Base-by-base conservation (phyloP, 257 asterid species). In the Nicotiana tomentosiformis region DNA sequence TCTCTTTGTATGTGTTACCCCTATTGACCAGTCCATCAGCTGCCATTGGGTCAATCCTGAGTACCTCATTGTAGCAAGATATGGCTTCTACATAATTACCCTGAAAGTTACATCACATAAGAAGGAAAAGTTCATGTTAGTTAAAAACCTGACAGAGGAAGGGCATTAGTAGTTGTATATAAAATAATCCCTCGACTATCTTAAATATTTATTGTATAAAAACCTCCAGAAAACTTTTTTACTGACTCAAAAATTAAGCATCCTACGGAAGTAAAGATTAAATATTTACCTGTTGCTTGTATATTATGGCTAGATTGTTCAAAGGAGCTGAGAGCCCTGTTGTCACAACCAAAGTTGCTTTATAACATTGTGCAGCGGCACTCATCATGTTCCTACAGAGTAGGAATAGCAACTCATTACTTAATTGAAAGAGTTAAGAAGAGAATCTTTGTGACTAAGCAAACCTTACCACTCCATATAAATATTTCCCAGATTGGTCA, bases 1-100 rank as follows among this genome's bases (percentile, higher is more conserved):
- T 89, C 87, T 96, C 99, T 87, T 96, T 96, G 86, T 88, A 96
- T 64, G 99, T 94, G 83, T 96, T 96, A 18, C 99, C 99, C n/a
- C 99, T 92, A 86, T 96, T 96, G 80, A 96, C 99, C 69, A 96
- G 96, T 51, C 98, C 99, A 91, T 96, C 99, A 80, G 97, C 96
- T 4, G 98, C 99, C 87, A 87, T 64, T 62, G 99, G 98, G 90
- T 96, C 99, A 82, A 96, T 93, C 86, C 98, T 90, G 76, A 96
- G 94, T 46, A 96, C 98, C 86, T 96, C 99, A 85, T 91, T 94
- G 86, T 96, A 96, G 93, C 99, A 96, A 77, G 99, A 90, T 87
- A 96, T 90, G 72, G 99, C 99, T 77, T 96, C 99, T n/a, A 88
- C 92, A 86, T 93, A 92, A 82, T 92, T 95, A 69, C 99, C 99